phyloP scores from a whole-genome alignment of 768 basidiomycete genomes.

The Kwoniella heveanensis region DNA sequence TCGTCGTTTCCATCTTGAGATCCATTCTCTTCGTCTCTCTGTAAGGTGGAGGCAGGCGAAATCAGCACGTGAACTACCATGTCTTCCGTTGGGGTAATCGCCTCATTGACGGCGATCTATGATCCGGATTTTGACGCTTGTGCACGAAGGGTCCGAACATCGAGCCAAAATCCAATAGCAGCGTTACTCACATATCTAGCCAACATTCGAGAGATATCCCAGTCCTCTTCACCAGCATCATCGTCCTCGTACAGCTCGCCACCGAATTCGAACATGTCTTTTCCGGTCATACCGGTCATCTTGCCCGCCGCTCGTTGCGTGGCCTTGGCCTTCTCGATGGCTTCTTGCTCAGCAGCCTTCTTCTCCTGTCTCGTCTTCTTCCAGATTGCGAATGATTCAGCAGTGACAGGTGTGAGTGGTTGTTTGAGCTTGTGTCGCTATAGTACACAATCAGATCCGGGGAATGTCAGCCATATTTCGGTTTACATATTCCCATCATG shows the following conservation, averaged over 20 bases:
- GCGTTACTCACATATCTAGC: slow-evolving; percentile 48
- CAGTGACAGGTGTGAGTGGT: slow-evolving; percentile 83
- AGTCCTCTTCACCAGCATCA: slow-evolving; percentile 53
- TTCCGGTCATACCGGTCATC: slow-evolving; percentile 87
- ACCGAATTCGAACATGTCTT: slow-evolving; percentile 74
- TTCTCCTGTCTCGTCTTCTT: slow-evolving; percentile 94
- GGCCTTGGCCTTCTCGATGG: slow-evolving; percentile 77
- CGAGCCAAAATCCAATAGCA: too few species aligned
- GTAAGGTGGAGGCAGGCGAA: not conserved
- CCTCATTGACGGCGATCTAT: too few species aligned
- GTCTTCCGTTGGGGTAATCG: too few species aligned
- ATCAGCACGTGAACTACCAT: too few species aligned
- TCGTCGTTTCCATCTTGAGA: slow-evolving; percentile 19
- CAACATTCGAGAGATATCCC: slow-evolving; percentile 54
- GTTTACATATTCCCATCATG: too few species aligned
- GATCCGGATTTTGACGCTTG: too few species aligned
- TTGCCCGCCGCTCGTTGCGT: slow-evolving; percentile 82
- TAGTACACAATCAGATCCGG: not conserved
- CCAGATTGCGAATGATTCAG: slow-evolving; percentile 88
- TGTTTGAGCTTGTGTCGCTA: slow-evolving; percentile 85
- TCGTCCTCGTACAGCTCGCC: slow-evolving; percentile 53
- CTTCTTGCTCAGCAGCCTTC: slow-evolving; percentile 87
- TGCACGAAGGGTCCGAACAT: too few species aligned
- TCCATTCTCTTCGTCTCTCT: slow-evolving; percentile 44
- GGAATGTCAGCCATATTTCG: too few species aligned